Base-by-base conservation (phyloP, 805 yeast genomes). In the Scheffersomyces stipitis region DNA sequence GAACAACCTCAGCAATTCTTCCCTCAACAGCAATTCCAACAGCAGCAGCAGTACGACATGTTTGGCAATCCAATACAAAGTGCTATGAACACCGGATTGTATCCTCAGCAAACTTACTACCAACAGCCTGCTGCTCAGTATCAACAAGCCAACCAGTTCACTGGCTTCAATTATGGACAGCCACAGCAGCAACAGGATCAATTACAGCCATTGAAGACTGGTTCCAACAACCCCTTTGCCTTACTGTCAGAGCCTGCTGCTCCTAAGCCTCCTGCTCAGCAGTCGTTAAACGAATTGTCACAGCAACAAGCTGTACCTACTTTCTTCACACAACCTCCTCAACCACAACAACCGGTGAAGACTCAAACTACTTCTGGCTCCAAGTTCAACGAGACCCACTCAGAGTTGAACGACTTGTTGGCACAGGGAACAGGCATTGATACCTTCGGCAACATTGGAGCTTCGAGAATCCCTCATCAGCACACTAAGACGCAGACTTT, bases 351-450 rank as follows among this genome's bases (percentile, higher is more conserved):
- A 38, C 66, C 51, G 23, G 36, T 41, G 33, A 53, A 49, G 30
- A 60, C 55, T 17, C 60, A 60, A 45, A 48, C 44, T 43, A 54
- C 69, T 3, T 37, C 51, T 14, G 52, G 64, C 4, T 66, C 73
- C 10, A 59, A 58, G 42, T 65, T 49, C 46, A 62, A 64, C 43
- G 52, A 62, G 64, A 77, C 72, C 69, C 88, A 44, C 38, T 45
- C 63, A 10, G 90, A 86, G 42, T 75, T 91, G 54, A 89, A 89
- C 65, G 75, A 76, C 36, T 70, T 90, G 37, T 69, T 91, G 46
- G 87, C 93, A 9, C 77, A 80, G 30, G 97, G 96, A 18, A 86
- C 96, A 0, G 97, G 96, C 22, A 71, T 88, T 39, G 99, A 90
- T 65, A 90, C 97, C 0, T 93, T 86, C 60, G 96, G 96, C 58